These are phyloP conservation scores for Pythium brachiatum DNA, from an alignment of 352 stramenopile species.

Conservation along the genomic window DNA sequence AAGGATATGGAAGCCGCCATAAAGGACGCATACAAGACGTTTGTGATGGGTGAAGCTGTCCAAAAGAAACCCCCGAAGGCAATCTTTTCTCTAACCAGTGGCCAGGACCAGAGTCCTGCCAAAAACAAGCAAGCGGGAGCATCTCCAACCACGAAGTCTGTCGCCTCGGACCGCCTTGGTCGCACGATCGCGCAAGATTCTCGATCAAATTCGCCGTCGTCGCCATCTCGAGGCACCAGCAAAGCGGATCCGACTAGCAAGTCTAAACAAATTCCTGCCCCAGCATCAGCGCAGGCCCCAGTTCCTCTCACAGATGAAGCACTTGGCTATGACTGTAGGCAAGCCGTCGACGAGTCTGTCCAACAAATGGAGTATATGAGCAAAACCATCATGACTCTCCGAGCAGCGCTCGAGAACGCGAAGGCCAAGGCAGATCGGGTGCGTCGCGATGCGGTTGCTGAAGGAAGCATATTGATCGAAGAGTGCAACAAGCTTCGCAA, in stretches of 20 bases:
- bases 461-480: slow-evolving; percentile 76
- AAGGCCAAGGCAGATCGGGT: slow-evolving; percentile 66
- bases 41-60: slow-evolving; percentile 66
- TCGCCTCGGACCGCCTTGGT: neutral
- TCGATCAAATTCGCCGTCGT: neutral
- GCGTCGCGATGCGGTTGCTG: slow-evolving; percentile 68
- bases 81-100: slow-evolving; percentile 5
- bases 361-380: slow-evolving; percentile 86
- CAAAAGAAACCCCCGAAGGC: slow-evolving; percentile 57
- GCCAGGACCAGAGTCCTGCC: slow-evolving; percentile 6
- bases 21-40: slow-evolving; percentile 76
- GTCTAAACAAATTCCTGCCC: slow-evolving; percentile 3
- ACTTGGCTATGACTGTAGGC: slow-evolving; percentile 71
- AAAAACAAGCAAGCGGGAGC: slow-evolving; percentile 13
- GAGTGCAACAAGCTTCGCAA: slow-evolving; percentile 79
- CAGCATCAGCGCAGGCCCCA: slow-evolving; percentile 7
- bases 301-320: slow-evolving; percentile 33
- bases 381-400: slow-evolving; percentile 64
- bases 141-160: neutral
- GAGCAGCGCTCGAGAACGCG: slow-evolving; percentile 56
- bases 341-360: slow-evolving; percentile 67
- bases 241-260: neutral
- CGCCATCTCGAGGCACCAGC: slow-evolving; percentile 1
- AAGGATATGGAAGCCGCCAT: slow-evolving; percentile 80
- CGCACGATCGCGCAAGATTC: neutral